phyloP scores from a whole-genome alignment of 1,139 yeast species.

The Blastobotrys petasosporus region DNA sequence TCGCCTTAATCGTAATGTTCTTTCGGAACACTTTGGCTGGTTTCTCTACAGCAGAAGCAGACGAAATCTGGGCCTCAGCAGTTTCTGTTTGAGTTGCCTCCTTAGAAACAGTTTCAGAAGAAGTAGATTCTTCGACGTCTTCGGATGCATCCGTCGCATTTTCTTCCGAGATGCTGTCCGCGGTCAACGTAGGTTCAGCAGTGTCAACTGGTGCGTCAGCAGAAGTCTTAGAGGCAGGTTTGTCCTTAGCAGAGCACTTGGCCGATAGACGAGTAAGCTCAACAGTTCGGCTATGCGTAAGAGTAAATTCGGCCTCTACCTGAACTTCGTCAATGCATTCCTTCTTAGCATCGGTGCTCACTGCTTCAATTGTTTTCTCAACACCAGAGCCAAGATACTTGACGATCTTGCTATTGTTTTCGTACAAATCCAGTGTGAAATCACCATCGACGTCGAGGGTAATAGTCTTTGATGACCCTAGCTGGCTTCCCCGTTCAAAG shows the following conservation, averaged over 20 bases:
- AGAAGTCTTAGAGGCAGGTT: slow-evolving; percentile 4
- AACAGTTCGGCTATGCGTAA: slow-evolving; percentile 28
- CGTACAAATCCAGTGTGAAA: slow-evolving; percentile 45
- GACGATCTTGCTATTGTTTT: slow-evolving; percentile 47
- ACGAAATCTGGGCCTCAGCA: slow-evolving; percentile 10
- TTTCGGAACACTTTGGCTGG: slow-evolving; percentile 15
- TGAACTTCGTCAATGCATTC: slow-evolving; percentile 21
- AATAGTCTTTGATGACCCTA: slow-evolving; percentile 21
- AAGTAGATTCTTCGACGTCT: neutral
- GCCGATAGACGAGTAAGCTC: slow-evolving; percentile 22
- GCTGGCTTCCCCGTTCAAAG: slow-evolving; percentile 30
- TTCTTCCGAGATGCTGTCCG: neutral
- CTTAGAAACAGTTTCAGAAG: slow-evolving; percentile 7
- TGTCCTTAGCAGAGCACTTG: slow-evolving; percentile 16
- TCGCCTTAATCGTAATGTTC: slow-evolving; percentile 19
- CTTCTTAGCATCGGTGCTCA: slow-evolving; percentile 22
- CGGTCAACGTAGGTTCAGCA: slow-evolving; percentile 7
- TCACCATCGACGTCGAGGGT: slow-evolving; percentile 24
- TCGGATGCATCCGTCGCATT: neutral
- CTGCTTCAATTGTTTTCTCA: slow-evolving; percentile 20
- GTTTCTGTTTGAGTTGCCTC: slow-evolving; percentile 9
- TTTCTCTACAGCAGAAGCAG: slow-evolving; percentile 8
- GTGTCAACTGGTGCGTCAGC: slow-evolving; percentile 2
- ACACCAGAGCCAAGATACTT: slow-evolving; percentile 30
- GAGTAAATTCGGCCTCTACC: slow-evolving; percentile 24